Evolutionary conservation across 345 rosid species (phyloP), one percentile per base, ranked within the genome.

Genomic region (Citrus hindsii): DNA sequence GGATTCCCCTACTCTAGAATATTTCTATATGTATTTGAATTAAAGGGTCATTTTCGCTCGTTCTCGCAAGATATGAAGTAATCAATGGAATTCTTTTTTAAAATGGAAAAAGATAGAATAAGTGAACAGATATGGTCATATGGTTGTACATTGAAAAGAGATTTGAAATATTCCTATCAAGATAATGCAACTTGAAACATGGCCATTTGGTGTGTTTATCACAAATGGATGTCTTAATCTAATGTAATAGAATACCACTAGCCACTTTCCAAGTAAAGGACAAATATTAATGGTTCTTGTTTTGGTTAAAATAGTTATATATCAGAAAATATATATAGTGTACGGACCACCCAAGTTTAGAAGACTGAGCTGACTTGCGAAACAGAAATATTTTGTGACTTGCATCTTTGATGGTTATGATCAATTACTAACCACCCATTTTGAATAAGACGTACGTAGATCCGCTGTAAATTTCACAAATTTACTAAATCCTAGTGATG

Each of bases 151-250:
- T 37, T 73, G 25, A 61, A 19, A 42, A 28, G 58, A 4, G 21
- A 62, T 74, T 62, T 42, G 58, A 74, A 35, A 74, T 21, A 74
- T 21, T 21, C 59, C 28, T n/a, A 61, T 19, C 28, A 74, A 74
- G 69, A 74, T 74, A 62, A 62, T 38, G 37, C 58, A 25, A 65
- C 42, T 22, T 8, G 58, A 53, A 27, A 16, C 68, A 40, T 37
- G 32, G 32, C 32, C 46, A 64, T 75, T 75, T 42, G 25, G 55
- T 24, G 55, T 27, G 40, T 25, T 9, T 21, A 27, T 74, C 61
- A 6, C 61, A 64, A 75, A 75, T 75, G 70, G 77, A 21, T 64
- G 78, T 75, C 78, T 21, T 75, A 46, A 65, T 75, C 78, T 48
- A 27, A 65, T 30, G 7, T 30, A 9, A 42, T 69, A 46, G 16